Base-by-base conservation (phyloP, 208 protist genomes). In the Trypanosoma vivax region DNA sequence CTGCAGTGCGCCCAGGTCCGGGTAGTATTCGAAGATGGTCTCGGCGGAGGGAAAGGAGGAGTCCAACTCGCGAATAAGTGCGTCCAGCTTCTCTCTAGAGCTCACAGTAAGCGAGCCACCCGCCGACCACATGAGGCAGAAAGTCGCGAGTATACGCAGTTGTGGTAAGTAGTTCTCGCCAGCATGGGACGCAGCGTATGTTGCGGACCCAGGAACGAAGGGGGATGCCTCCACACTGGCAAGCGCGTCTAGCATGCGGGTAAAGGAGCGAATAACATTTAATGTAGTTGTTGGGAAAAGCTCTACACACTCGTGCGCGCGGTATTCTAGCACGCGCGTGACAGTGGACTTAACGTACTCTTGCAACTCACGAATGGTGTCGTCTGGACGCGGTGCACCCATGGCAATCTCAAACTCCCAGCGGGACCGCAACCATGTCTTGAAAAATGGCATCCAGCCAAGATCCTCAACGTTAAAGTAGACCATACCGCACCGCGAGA, bases 401-500 rank as follows among this genome's bases (percentile, higher is more conserved):
- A 95, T 88, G 5, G 79, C 55, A 34, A 95, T 78, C 64, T 97
- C 92, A 37, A 83, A 86, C 31, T 84, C 62, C 47, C 74, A 79
- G 5, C 82, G 78, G 19, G 82, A 83, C 31, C 83, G 64, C 33
- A 99, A 71, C 96, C 97, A 98, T 41, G 88, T 95, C 28, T 76
- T 83, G 1, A 97, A 69, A 61, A 90, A 98, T 21, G 97, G 96
- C 70, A 78, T 39, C 94, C 95, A 98, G 34, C 94, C 94, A 27
- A 99, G 81, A 54, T 98, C 96, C 35, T 83, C 73, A 6, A 82
- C 55, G 65, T 96, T 97, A 65, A 98, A 94, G 79, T 97, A 99
- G 30, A 99, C 93, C 88, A 99, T 99, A 54, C 98, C 98, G 60
- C 95, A 98, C 33, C 98, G 92, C 11, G 95, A 98, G 25, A 99